Evolutionary conservation across 495 filamentous ascomycete species (phyloP).

Genomic region (Penicillium riverlandense): DNA sequence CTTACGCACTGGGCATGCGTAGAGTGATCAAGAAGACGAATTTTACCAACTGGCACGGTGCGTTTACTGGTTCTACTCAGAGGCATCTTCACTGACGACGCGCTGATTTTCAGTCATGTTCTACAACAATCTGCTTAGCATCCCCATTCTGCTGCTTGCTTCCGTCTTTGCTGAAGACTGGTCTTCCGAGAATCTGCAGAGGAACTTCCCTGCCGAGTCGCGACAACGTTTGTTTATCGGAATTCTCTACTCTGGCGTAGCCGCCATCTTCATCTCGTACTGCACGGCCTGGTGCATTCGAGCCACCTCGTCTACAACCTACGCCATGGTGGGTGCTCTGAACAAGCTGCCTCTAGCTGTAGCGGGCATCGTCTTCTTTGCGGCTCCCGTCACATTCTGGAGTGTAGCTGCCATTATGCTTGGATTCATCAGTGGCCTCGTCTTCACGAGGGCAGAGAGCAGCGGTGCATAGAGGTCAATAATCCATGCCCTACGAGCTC

Average conservation of each 20-base stretch:
- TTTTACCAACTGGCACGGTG: slow-evolving; percentile 99
- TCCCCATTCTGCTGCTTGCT: slow-evolving; percentile 79
- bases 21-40: slow-evolving; percentile 99
- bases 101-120: slow-evolving; percentile 70
- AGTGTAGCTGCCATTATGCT: slow-evolving; percentile 82
- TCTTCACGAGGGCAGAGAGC: slow-evolving; percentile 88
- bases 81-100: slow-evolving; percentile 19
- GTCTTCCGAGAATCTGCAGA: slow-evolving; percentile 73
- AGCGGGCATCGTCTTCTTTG: slow-evolving; percentile 88
- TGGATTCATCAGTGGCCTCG: slow-evolving; percentile 89
- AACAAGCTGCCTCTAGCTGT: slow-evolving; percentile 97
- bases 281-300: slow-evolving; percentile 98
- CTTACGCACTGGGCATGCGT: slow-evolving; percentile 87
- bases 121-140: slow-evolving; percentile 98
- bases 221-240: slow-evolving; percentile 71
- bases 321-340: slow-evolving; percentile 95
- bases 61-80: slow-evolving; percentile 27
- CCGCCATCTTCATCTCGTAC: slow-evolving; percentile 96
- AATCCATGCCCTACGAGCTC: too few relatives aligned
- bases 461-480: slow-evolving; percentile 6
- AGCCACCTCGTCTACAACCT: slow-evolving; percentile 91
- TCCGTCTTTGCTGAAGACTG: slow-evolving; percentile 87
- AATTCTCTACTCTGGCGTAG: slow-evolving; percentile 91
- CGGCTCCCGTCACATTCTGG: slow-evolving; percentile 86
- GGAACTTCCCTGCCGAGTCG: slow-evolving; percentile 79